These are phyloP conservation scores for Penicillium brevicompactum DNA, from an alignment of 2,329 filamentous ascomycete genomes.

Conservation along the genomic window DNA sequence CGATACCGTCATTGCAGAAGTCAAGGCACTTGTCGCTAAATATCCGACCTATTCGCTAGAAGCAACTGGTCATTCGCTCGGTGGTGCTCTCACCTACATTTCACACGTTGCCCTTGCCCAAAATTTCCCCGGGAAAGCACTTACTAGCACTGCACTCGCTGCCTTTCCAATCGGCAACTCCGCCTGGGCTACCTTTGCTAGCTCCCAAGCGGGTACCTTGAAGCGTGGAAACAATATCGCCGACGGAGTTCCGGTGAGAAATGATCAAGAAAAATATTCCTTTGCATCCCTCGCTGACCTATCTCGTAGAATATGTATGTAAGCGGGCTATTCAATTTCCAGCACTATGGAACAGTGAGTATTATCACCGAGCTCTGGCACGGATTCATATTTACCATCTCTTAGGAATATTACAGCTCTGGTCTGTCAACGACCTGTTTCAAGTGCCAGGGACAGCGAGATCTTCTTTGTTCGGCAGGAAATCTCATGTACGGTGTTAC, in stretches of 20 bases:
- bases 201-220: conserved; percentile 25
- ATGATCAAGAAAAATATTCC: neutral
- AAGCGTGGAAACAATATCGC: conserved; percentile 30
- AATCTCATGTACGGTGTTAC: conserved; percentile 28
- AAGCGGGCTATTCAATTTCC: conserved; percentile 21
- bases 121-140: conserved; percentile 31
- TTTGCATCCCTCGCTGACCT: neutral
- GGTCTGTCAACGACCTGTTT: conserved; percentile 17
- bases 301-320: conserved; percentile 30
- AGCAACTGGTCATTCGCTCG: conserved; percentile 34
- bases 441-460: conserved; percentile 28
- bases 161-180: conserved; percentile 36
- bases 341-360: conserved; percentile 32
- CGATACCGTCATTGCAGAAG: conserved; percentile 30
- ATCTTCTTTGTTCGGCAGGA: conserved; percentile 30
- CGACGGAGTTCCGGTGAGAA: conserved; percentile 31
- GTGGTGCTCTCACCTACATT: conserved; percentile 34
- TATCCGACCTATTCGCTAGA: conserved; percentile 34
- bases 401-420: conserved; percentile 32
- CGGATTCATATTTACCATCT: neutral
- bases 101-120: conserved; percentile 35
- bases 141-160: conserved; percentile 35
- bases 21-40: conserved; percentile 25
- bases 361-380: neutral
- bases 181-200: conserved; percentile 28